A percentile compares a stretch with the other conserved stretches of the same genome.
Conservation (phyloP, 768 basidiomycete species). For the Amylocystis lapponica region DNA sequence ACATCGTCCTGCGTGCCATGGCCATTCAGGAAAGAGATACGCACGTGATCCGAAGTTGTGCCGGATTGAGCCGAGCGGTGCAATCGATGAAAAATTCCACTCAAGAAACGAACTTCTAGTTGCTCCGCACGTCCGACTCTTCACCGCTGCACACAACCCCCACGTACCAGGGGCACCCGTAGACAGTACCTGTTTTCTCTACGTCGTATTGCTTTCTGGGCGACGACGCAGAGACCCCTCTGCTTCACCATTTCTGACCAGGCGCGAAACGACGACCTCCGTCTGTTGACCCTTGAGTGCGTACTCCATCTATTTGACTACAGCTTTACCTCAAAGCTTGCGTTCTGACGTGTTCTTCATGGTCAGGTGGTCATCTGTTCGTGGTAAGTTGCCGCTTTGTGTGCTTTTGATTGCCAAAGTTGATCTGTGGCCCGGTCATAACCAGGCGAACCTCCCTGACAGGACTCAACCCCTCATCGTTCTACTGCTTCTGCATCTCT, state of each 20-base stretch:
- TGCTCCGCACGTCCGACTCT: background rate
- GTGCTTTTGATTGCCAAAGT: slow-evolving; percentile 1
- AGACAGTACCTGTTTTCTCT: slow-evolving; percentile 13
- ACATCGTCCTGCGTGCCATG: too few species aligned
- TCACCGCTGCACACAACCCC: background rate
- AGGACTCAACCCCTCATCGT: slow-evolving; percentile 21
- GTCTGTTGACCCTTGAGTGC: slow-evolving; percentile 75
- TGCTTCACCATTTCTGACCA: slow-evolving; percentile 68
- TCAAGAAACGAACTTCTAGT: too few species aligned
- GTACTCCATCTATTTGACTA: slow-evolving; percentile 19
- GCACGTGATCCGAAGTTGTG: too few species aligned
- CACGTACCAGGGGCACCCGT: slow-evolving; percentile 6
- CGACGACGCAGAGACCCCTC: slow-evolving; percentile 36
- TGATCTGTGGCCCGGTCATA: too few species aligned
- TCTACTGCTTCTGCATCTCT: slow-evolving; percentile 7
- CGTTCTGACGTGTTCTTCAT: slow-evolving; percentile 4
- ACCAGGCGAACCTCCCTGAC: slow-evolving; percentile 78
- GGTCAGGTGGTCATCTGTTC: slow-evolving; percentile 70
- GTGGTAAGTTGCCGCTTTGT: too few species aligned
- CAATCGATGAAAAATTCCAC: slow-evolving; percentile 9
- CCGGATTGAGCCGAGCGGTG: slow-evolving; percentile 10
- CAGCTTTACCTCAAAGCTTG: background rate
- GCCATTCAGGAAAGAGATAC: too few species aligned
- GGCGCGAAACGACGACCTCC: slow-evolving; percentile 72
- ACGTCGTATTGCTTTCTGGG: slow-evolving; percentile 19